Conservation (phyloP, 176 grass and related monocot species). For the Aechmea fasciata region DNA sequence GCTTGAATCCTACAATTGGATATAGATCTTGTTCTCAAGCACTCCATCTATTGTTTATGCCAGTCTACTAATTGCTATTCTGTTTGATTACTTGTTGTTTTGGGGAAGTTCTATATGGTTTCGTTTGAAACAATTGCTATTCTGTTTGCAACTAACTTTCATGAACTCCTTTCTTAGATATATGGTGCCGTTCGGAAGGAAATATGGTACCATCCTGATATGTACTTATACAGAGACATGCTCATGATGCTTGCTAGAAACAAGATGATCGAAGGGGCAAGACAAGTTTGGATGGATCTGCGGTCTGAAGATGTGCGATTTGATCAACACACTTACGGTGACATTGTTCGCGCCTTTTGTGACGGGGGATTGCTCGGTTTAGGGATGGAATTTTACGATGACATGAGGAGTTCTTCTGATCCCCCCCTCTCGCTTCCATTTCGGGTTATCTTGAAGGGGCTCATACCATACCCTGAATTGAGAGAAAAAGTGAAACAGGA, state of each 20-base stretch:
- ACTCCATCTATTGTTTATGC: no score
- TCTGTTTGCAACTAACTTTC: background rate
- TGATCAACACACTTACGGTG: conserved; percentile 77
- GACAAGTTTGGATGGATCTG: conserved; percentile 56
- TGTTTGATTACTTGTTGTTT: no score
- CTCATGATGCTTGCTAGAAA: conserved; percentile 73
- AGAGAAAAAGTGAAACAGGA: conserved; percentile 88
- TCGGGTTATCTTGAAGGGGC: conserved; percentile 79
- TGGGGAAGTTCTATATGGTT: no score
- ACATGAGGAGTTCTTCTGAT: conserved; percentile 77
- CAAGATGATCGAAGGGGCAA: conserved; percentile 60
- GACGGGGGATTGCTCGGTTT: conserved; percentile 55
- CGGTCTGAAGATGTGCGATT: conserved; percentile 62
- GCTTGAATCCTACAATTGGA: no score
- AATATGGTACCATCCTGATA: conserved; percentile 85
- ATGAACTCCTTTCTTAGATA: conserved; percentile 42
- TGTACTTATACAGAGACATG: conserved; percentile 90
- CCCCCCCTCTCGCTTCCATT: conserved; percentile 70
- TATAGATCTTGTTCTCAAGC: no score
- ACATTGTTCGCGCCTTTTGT: conserved; percentile 57
- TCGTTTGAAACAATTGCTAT: no score
- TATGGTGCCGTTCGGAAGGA: conserved; percentile 65
- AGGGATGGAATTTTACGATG: conserved; percentile 65
- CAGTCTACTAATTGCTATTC: no score
- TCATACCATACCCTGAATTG: conserved; percentile 56